Conservation (phyloP, 2,329 filamentous ascomycete species). For the Westerdykella sp. region DNA sequence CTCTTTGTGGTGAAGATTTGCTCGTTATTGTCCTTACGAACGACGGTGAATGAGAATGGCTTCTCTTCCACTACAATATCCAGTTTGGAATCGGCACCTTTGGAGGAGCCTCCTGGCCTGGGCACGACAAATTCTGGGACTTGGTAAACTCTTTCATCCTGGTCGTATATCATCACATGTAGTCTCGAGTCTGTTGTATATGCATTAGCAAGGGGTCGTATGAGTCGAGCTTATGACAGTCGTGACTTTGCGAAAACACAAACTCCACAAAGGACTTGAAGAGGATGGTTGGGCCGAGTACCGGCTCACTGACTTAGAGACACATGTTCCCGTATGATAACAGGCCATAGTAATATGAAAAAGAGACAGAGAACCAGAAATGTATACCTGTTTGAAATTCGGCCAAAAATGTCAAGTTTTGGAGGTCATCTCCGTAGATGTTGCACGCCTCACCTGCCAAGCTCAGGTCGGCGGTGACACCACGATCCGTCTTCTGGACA, state of each 20-base stretch:
- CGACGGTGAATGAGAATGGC: slow-evolving; percentile 64
- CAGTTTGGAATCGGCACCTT: slow-evolving; percentile 40
- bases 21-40: slow-evolving; percentile 50
- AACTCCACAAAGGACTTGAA: too few species aligned
- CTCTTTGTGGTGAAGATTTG: slow-evolving; percentile 65
- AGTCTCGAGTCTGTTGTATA: slow-evolving; percentile 53
- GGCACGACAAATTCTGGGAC: slow-evolving; percentile 65
- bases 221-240: too few species aligned
- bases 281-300: too few species aligned
- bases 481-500: slow-evolving; percentile 46
- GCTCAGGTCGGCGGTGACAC: slow-evolving; percentile 61
- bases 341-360: neutral
- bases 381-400: slow-evolving; percentile 53
- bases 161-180: slow-evolving; percentile 67
- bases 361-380: slow-evolving; percentile 1
- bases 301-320: too few species aligned
- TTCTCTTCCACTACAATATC: slow-evolving; percentile 48
- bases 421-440: slow-evolving; percentile 52
- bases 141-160: slow-evolving; percentile 63
- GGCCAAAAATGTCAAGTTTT: slow-evolving; percentile 50
- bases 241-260: too few species aligned
- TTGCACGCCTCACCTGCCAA: slow-evolving; percentile 63
- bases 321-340: neutral
- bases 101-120: slow-evolving; percentile 43
- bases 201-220: neutral